Conservation (phyloP, 768 basidiomycete genomes). For the Suillus fuscotomentosus region DNA sequence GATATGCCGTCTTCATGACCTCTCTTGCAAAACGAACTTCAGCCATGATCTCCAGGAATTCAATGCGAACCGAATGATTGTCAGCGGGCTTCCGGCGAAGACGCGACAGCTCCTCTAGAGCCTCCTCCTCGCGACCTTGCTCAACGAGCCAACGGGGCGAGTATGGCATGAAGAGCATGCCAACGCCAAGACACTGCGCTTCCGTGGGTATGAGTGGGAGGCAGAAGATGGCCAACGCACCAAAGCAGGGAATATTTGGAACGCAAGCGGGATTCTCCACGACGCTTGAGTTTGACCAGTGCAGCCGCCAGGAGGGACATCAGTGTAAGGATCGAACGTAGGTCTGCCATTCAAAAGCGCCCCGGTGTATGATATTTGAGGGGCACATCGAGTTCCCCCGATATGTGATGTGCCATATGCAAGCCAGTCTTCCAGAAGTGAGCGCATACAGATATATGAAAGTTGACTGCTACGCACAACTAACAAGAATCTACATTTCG, state of each 20-base stretch:
- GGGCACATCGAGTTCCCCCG: slow-evolving; percentile 31
- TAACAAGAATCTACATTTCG: slow-evolving; percentile 26
- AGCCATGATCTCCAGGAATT: slow-evolving; percentile 40
- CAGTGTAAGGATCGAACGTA: slow-evolving; percentile 28
- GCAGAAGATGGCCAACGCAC: slow-evolving; percentile 20
- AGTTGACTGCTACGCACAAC: slow-evolving; percentile 20
- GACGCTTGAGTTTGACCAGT: slow-evolving; percentile 31
- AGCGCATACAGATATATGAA: not conserved
- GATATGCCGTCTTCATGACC: slow-evolving; percentile 16
- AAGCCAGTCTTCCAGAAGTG: slow-evolving; percentile 26
- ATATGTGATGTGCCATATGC: slow-evolving; percentile 34
- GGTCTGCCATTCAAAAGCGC: slow-evolving; percentile 32
- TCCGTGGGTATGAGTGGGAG: not conserved
- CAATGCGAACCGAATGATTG: slow-evolving; percentile 33
- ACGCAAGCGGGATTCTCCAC: slow-evolving; percentile 35
- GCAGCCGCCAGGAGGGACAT: slow-evolving; percentile 30
- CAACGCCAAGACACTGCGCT: slow-evolving; percentile 27
- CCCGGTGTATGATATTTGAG: slow-evolving; percentile 27
- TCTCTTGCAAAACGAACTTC: slow-evolving; percentile 30
- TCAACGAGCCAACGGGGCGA: slow-evolving; percentile 47
- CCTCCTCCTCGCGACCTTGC: slow-evolving; percentile 36
- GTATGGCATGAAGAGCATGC: slow-evolving; percentile 37
- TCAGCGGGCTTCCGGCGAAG: slow-evolving; percentile 34
- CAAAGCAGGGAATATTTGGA: slow-evolving; percentile 38
- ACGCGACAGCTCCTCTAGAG: slow-evolving; percentile 31